These are phyloP conservation scores for Rhizophagus prolifer DNA, from an alignment of 192 early-diverging fungal species.

Conservation along the genomic window DNA sequence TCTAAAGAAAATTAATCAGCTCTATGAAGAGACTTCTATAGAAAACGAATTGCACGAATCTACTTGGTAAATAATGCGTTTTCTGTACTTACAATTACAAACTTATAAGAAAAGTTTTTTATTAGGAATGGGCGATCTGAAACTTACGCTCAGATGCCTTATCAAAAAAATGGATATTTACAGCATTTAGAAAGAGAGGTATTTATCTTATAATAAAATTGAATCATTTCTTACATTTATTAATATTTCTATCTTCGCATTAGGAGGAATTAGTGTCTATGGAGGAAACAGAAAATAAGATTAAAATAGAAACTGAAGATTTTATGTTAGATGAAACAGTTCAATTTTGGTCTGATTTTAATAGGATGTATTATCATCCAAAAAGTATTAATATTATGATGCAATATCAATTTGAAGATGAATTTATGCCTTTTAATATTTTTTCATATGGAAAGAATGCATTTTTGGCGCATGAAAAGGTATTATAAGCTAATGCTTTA, in stretches of 20 bases:
- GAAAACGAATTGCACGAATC: conserved; percentile 43
- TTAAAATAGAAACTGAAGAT: conserved; percentile 27
- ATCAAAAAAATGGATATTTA: conserved; percentile 25
- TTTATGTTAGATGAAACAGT: conserved; percentile 54
- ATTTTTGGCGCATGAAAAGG: conserved; percentile 52
- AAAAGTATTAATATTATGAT: conserved; percentile 53
- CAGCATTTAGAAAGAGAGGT: conserved; percentile 12
- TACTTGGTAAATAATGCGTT: conserved; percentile 30
- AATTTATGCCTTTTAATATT: conserved; percentile 53
- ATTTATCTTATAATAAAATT: background rate
- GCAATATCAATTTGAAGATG: conserved; percentile 43
- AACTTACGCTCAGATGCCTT: conserved; percentile 15
- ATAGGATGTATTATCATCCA: conserved; percentile 72
- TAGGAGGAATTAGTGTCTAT: background rate
- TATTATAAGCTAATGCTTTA: background rate
- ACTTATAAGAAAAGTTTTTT: background rate
- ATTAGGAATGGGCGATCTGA: conserved; percentile 6
- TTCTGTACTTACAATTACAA: background rate
- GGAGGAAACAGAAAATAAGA: background rate
- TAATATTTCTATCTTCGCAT: background rate
- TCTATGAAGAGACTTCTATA: conserved; percentile 41
- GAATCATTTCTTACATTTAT: background rate
- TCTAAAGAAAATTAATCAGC: conserved; percentile 37
- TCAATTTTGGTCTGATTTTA: conserved; percentile 81
- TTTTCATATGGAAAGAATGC: conserved; percentile 50